Conservation (phyloP, 1,284 basidiomycete species). For the Inonotus obliquus region DNA sequence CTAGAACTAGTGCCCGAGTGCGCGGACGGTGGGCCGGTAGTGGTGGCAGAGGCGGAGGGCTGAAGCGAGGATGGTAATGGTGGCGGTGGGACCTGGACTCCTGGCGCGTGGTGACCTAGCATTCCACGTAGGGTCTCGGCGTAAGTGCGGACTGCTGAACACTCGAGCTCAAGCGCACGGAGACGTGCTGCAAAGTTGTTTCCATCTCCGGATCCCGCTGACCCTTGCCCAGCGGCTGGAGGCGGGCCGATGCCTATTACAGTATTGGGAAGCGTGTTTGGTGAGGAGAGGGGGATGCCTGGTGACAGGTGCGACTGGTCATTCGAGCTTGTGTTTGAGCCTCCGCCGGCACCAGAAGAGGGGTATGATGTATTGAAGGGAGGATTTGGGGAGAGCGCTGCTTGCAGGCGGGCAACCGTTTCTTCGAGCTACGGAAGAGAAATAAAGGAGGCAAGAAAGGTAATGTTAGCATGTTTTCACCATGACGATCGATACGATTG, state of each 20-base stretch:
- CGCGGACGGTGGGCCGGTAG: neutral
- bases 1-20: too few species aligned
- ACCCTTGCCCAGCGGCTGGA: neutral
- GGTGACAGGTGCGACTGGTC: neutral
- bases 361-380: neutral
- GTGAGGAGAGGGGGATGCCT: neutral
- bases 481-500: conserved; percentile 1
- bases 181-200: neutral
- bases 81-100: neutral
- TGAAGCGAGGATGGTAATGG: neutral
- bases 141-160: neutral
- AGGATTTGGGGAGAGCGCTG: conserved; percentile 37
- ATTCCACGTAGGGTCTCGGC: neutral
- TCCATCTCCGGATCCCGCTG: neutral
- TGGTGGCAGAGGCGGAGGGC: neutral
- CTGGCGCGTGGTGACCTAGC: neutral
- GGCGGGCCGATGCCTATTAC: neutral
- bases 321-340: neutral
- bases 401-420: conserved; percentile 75
- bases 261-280: neutral
- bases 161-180: conserved; percentile 3
- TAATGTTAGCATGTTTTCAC: conserved; percentile 3
- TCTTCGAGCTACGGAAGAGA: conserved; percentile 56
- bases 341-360: neutral
- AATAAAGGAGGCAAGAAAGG: neutral